Base-by-base conservation (phyloP, 768 basidiomycete species). In the Pleurotus cornucopiae region DNA sequence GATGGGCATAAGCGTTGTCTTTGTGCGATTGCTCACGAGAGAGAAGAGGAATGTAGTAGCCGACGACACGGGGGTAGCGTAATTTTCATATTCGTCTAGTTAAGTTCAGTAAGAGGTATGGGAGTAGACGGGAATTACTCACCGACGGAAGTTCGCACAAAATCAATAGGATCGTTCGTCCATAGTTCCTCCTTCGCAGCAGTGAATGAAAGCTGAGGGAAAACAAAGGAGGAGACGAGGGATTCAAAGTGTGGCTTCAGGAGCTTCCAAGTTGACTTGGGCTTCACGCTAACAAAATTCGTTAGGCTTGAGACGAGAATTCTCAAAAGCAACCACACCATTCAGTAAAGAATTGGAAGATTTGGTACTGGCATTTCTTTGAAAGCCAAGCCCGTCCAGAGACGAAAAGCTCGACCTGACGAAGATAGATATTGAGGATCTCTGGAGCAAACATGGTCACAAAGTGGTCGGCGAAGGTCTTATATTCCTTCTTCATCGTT, bases 221-320 rank as follows among this genome's bases (percentile, higher is more conserved):
- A 95, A 16, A 89, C 84, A 62, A 94, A 93, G 38, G 76, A 78
- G 6, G 87, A 84, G n/a, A 94, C 81, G 4, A 95, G 80, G 2
- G 72, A 82, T 65, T 89, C 78, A 38, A 89, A 82, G 63, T 92
- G 93, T 18, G 92, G 92, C 69, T 94, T 94, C 66, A 96, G 80
- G 38, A 91, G 77, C 2, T 76, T 72, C 92, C 93, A 95, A 4
- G 91, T 96, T n/a, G 90, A 82, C 65, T 91, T 93, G 12, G 94
- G 94, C 72, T 95, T 95, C 62, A 96, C 83, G 62, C 93, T 95
- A 51, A 5, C 55, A 49, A 30, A 9, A 11, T 4, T 9, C 30
- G 30, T 34, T 3, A 34, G 30, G 30, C 9, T 34, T 34, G 30
- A 34, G 30, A 11, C 2, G 30, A 4, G 11, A 11, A 11, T 3